These are phyloP conservation scores for Xerocomus spinulosus DNA, from an alignment of 768 basidiomycete genomes.

Conservation along the genomic window DNA sequence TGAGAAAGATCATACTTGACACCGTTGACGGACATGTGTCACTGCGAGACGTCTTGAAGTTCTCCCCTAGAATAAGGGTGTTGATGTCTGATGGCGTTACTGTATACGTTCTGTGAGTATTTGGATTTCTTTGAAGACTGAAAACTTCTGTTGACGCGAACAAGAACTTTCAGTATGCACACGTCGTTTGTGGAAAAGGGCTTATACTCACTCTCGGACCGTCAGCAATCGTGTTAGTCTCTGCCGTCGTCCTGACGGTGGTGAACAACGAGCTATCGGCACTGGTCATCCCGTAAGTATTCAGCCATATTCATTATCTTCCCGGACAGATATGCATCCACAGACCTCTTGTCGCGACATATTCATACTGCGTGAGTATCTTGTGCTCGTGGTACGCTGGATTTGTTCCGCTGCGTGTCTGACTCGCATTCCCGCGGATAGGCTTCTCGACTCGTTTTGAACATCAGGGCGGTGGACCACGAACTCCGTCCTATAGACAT, in stretches of 20 bases:
- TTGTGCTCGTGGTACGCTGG: background rate
- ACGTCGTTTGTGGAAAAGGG: background rate
- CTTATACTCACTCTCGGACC: background rate
- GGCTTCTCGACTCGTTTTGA: conserved; percentile 21
- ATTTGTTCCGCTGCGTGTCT: background rate
- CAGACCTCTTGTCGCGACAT: conserved; percentile 14
- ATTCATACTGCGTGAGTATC: conserved; percentile 22
- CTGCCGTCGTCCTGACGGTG: conserved; percentile 13
- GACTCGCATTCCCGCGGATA: background rate
- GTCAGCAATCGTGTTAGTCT: conserved; percentile 13
- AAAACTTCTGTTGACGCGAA: background rate
- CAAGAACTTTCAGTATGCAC: conserved; percentile 16
- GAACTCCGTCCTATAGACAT: conserved; percentile 1
- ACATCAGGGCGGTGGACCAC: conserved; percentile 10
- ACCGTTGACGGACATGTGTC: background rate
- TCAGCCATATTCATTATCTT: background rate
- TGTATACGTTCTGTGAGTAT: conserved; percentile 17
- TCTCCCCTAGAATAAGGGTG: background rate
- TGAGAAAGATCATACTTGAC: conserved; percentile 9
- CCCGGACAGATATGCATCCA: conserved; percentile 4
- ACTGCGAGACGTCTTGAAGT: background rate
- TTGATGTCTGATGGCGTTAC: conserved; percentile 11
- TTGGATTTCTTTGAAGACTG: background rate
- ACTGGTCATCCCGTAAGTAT: conserved; percentile 14
- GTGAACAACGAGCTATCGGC: conserved; percentile 10